Evolutionary conservation across 257 asterid genomes (phyloP).

Genomic region (Salvia splendens): DNA sequence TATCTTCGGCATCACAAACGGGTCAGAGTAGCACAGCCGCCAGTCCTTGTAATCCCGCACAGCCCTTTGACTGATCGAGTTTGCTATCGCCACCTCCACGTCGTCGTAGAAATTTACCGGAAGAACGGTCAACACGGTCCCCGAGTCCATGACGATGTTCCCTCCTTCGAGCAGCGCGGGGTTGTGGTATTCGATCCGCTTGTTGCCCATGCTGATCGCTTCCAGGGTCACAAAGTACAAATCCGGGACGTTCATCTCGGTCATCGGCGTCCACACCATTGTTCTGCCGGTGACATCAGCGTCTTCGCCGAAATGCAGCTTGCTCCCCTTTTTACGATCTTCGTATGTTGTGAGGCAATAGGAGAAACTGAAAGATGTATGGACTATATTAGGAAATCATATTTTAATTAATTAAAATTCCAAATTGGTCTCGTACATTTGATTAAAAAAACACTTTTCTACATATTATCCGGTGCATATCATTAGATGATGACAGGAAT

Average conservation of each 20-base stretch:
- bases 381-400: too few relatives aligned
- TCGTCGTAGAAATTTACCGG: conserved; percentile 34
- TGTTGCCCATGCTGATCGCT: conserved; percentile 45
- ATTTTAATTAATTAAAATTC: too few relatives aligned
- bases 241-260: not conserved
- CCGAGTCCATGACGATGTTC: conserved; percentile 61
- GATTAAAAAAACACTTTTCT: too few relatives aligned
- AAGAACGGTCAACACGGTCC: conserved; percentile 50
- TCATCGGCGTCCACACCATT: conserved; percentile 48
- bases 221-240: conserved; percentile 50
- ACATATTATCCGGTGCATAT: too few relatives aligned
- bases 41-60: not conserved
- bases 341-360: conserved; percentile 53
- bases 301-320: conserved; percentile 45
- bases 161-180: conserved; percentile 15
- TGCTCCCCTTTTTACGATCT: conserved; percentile 33
- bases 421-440: too few relatives aligned
- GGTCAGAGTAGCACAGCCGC: conserved; percentile 16
- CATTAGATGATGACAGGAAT: too few relatives aligned
- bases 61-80: not conserved
- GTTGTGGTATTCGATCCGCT: conserved; percentile 6
- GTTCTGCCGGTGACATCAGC: conserved; percentile 43
- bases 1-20: conserved; percentile 34
- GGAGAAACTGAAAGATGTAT: conserved; percentile 40
- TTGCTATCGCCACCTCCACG: conserved; percentile 9